Base-by-base conservation (phyloP, 2,329 filamentous ascomycete genomes). In the Penicillium aurantiogriseum region DNA sequence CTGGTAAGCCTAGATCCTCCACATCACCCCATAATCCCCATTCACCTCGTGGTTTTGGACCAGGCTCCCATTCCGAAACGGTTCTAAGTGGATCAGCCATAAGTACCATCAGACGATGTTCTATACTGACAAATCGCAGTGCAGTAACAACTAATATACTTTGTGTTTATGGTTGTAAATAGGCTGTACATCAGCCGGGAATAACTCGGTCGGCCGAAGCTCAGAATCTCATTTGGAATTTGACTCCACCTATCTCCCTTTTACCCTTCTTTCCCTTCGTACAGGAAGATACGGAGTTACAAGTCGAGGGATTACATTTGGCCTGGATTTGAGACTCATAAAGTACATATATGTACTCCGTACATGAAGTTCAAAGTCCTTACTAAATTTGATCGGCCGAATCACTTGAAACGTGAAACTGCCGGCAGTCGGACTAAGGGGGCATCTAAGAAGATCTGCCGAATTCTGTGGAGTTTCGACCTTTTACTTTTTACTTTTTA, bases 141-240 rank as follows among this genome's bases (percentile, higher is more conserved):
- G 15, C 7, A 36, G 19, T 21, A 40, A 40, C 21, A 40, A 36
- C 35, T 9, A 36, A 36, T 36, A 2, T 31, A 31, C 29, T 27
- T 27, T 5, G 23, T 23, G 23, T 23, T 23, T 23, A 23, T 23
- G 23, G 23, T 23, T 23, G 23, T 23, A 23, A 33, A 33, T 33
- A 33, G 13, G 4, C 4, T 5, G 29, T 17, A 35, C 6, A 15
- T 36, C 25, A 36, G n/a, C 33, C 54, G 54, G 48, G 35, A 5
- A 42, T 35, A 42, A 35, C 49, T 46, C 54, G 54, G 54, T 21
- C 54, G 54, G 36, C 36, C 36, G 36, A 39, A n/a, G 3, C 31
- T 13, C 31, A 33, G 5, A 31, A 31, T 13, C 29, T 31, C 33
- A 35, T 17, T 35, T 23, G 23, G 23, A 23, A 4, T 23, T 23